A percentile compares a stretch with the other conserved stretches of the same genome.
Conservation (phyloP, 2,329 filamentous ascomycete genomes). For the Colletotrichum sp. region DNA sequence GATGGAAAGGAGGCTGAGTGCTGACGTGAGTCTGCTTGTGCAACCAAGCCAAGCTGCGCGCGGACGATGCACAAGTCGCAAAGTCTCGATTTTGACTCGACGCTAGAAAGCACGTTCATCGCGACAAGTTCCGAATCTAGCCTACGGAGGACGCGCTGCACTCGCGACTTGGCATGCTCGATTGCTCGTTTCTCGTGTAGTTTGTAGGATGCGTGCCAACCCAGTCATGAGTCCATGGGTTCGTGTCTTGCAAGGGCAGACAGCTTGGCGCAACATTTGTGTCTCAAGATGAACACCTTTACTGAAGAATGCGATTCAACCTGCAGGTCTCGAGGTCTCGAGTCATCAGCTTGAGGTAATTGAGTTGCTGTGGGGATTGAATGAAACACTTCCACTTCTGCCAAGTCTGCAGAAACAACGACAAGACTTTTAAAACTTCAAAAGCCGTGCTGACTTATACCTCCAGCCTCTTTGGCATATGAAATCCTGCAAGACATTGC, state of each 20-base stretch:
- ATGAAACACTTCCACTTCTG: neutral
- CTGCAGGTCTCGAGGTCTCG: neutral
- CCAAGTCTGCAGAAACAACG: neutral
- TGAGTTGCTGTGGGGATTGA: neutral
- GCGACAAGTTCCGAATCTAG: slow-evolving; percentile 10
- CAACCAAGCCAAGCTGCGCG: neutral
- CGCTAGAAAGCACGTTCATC: slow-evolving; percentile 7
- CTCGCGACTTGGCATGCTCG: neutral
- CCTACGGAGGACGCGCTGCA: neutral
- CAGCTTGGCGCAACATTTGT: neutral
- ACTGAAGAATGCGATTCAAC: neutral
- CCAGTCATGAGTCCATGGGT: neutral
- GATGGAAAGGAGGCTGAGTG: neutral
- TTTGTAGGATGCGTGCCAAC: neutral
- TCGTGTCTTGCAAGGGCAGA: neutral
- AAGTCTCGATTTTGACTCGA: neutral
- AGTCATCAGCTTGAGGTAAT: neutral
- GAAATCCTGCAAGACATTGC: neutral
- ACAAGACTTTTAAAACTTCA: neutral
- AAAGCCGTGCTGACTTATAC: neutral
- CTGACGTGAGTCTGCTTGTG: neutral
- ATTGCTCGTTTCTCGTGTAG: neutral
- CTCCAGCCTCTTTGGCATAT: neutral
- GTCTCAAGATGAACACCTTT: neutral
- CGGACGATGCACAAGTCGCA: neutral